Base-by-base conservation (phyloP, 129 eudicot genomes). In the Pseudognaphalium luteoalbum region DNA sequence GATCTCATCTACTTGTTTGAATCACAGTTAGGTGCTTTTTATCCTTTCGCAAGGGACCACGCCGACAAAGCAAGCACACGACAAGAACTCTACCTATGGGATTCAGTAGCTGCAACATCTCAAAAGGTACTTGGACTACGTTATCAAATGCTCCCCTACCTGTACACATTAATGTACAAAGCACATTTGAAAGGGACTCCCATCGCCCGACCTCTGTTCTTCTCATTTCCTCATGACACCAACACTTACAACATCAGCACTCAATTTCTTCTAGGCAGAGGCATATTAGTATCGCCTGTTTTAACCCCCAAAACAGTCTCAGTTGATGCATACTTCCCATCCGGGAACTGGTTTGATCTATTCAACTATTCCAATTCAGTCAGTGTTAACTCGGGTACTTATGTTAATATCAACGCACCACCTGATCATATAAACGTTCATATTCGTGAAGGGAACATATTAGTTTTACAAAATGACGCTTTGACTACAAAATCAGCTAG, bases 31-130 rank as follows among this genome's bases (percentile, higher is more conserved):
- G 98, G 98, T 35, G 98, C 98, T 9, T 93, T 93, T 44, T 93
- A 93, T 82, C 97, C 98, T 9, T 93, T 93, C 75, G 68, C 96
- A 25, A 85, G 97, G 70, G 97, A 90, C 74, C 98, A 93, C 76
- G 70, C 97, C 0, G 80, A 57, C 0, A 83, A 47, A 16, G 32
- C 9, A 28, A 57, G 80, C 30, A 66, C 20, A 22, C 85, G 85
- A 14, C 98, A 93, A 81, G 98, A 93, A 82, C 96, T 93, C 15
- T 90, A 88, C 67, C 70, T 81, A n/a, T 93, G 97, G 97, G 82
- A 85, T 14, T 93, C 97, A n/a, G 98, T 93, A 32, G 92, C 98
- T 7, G 88, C 78, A 70, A 66, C 97, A 60, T 90, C 95, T 19
- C 74, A 87, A 68, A 85, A 93, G 74, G 98, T 84, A 44, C 86